Evolutionary conservation across 768 basidiomycete species (phyloP), one percentile per base, ranked within the genome.

Genomic region (Peribolospora baueri): DNA sequence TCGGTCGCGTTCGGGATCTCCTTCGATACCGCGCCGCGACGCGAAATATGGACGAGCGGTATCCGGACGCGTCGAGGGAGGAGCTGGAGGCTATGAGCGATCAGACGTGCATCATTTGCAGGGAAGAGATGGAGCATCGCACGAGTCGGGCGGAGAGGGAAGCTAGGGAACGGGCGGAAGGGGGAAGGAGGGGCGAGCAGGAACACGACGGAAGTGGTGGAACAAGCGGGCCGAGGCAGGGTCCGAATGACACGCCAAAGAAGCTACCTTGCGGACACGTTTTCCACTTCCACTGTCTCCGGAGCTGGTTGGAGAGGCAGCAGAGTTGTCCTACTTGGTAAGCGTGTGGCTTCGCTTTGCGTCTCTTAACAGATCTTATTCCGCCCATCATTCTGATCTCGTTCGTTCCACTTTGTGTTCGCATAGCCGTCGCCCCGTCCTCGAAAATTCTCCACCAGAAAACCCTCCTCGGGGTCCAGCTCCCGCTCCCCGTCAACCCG

Each of bases 281-380:
- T 47, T 98, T 98, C 71, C 93, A 98, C 68, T 91, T 95, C 66
- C 80, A 95, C 64, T 98, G 93, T 68, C 75, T 98, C 59, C 76
- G 87, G 46, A 90, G 86, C 25, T 98, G 93, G 93, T 75, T 98
- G 38, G 93, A 98, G 68, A 76, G 93, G 48, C 93, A 98, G 67
- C 93, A 97, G 68, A 97, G 84, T 61, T 98, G 93, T 66, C 93
- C 93, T 2, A 98, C 93, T 46, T 98, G 91, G 91, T 91, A 51
- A 68, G 80, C 43, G 43, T 67, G 25, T 8, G 42, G 25, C 55
- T 56, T 51, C 11, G 40, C 4, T 41, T 47, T 36, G 47, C 10
- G 45, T 10, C 56, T 62, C 42, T 45, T 46, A 13, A 54, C 42
- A 48, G 54, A 53, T 55, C 57, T 62, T 46, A 61, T 56, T 56